Base-by-base conservation (phyloP, 805 yeast species). In the Saturnispora quitensis region DNA sequence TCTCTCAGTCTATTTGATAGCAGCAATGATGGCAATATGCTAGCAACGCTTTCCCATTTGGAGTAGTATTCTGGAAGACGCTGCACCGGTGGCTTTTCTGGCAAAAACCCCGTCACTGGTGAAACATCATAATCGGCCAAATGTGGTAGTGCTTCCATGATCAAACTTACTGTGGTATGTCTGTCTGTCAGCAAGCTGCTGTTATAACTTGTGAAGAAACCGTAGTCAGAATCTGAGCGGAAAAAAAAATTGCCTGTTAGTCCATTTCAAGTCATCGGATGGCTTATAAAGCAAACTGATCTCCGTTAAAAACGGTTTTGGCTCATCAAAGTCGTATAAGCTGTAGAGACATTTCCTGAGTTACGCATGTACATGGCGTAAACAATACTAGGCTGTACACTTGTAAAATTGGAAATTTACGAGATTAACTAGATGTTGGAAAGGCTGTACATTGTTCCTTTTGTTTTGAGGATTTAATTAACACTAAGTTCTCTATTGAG, bases 21-120 rank as follows among this genome's bases (percentile, higher is more conserved):
- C 31, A 89, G 73, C 51, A 90, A 69, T 1, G 91, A 79, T 4
- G 96, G 95, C 40, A 91, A 72, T 47, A 80, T 79, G 17, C 66
- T 68, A 6, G 75, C 89, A 20, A 87, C 61, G 15, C 63, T 60
- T 62, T 90, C 97, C 98, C 98, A 90, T 4, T 86, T 83, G 45
- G 71, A 68, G 62, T 84, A 87, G 3, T 67, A 69, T 45, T 77
- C 76, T 1, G 89, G 80, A 36, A 90, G 73, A 38, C 70, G 64
- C 22, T 68, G 70, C 12, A 86, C 68, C 0, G 97, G 97, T 25
- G 76, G 65, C 46, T 72, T 70, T 8, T 74, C 75, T 2, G 97
- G 96, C 22, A 91, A 73, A 62, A 90, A 90, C 31, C 97, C 98
- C 0, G 87, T 77, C 27, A 61, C 65, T 3, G 80, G 77, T 22